Base-by-base conservation (phyloP, 495 filamentous ascomycete species). In the Penicillium desertorum region DNA sequence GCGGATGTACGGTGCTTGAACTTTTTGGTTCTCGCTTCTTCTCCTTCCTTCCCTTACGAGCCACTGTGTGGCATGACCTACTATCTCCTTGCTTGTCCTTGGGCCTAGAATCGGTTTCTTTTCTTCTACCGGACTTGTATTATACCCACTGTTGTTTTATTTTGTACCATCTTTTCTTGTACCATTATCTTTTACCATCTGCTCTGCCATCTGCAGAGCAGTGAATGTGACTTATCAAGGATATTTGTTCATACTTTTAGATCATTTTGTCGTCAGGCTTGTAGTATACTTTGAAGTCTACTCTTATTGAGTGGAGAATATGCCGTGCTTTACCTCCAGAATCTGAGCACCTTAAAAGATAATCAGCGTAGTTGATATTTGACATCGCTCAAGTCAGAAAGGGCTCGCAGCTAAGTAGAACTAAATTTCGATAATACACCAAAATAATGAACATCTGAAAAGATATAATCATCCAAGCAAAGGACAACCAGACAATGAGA, bases 1-100 rank as follows among this genome's bases (percentile, higher is more conserved):
- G 16, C 50, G 46, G 2, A 73, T 69, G 64, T 61, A 65, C 27
- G 68, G 59, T 37, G 58, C 59, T 57, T 72, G 49, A 66, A 32
- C 42, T 51, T 14, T 14, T 32, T 30, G 4, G 22, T 11, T 34
- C 12, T 12, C 22, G 14, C 8, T 19, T 45, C 9, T 19, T 29
- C 4, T 39, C 30, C 30, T 4, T 14, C 16, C 7, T 7, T 54
- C 50, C 9, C 20, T 23, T 36, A 5, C 37, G n/a, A 5, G 50
- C 49, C 54, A 55, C 58, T 58, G 45, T 20, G 34, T 64, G 53
- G 54, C 41, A 27, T 41, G 30, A 27, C 17, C n/a, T 22, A 20
- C 16, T 59, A 34, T 54, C 19, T 20, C 30, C 32, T 51, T 51
- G 47, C n/a, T 51, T 36, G 14, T 45, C 32, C 32, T 49, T 50